These are phyloP conservation scores for Erysimum pusillum DNA, from an alignment of 441 rosid species.

Conservation along the genomic window DNA sequence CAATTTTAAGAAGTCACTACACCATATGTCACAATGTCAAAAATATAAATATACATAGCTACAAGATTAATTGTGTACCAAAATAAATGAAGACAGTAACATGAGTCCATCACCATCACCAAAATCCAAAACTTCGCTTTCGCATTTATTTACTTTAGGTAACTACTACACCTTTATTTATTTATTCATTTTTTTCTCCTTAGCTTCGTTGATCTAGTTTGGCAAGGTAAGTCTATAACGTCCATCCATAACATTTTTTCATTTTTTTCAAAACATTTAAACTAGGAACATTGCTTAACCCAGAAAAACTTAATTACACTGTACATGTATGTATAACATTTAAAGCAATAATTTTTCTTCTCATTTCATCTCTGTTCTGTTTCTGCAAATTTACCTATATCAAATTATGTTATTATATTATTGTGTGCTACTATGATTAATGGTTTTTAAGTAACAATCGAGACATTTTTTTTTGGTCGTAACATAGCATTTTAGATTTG, in stretches of 20 bases:
- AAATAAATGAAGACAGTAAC: constrained; percentile 39
- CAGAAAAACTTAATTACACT: neutral
- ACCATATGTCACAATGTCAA: neutral
- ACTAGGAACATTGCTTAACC: neutral
- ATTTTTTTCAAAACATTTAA: neutral
- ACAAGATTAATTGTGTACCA: constrained; percentile 1
- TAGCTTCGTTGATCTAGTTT: constrained; percentile 30
- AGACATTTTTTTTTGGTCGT: neutral
- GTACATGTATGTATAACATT: neutral
- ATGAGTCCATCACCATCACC: constrained; percentile 34
- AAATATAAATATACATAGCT: neutral
- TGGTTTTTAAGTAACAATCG: neutral
- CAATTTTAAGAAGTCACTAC: no score
- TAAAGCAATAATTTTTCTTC: neutral
- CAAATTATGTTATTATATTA: neutral
- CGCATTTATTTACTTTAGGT: constrained; percentile 34
- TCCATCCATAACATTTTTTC: constrained; percentile 9
- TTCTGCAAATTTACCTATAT: neutral
- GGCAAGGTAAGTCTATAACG: constrained; percentile 33
- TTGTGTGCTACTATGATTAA: neutral
- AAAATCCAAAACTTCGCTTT: constrained; percentile 31
- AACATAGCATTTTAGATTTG: neutral
- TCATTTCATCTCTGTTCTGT: neutral
- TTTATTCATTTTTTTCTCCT: neutral
- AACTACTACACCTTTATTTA: constrained; percentile 14